A percentile compares a stretch with the other conserved stretches of the same genome.
Conservation (phyloP, 495 filamentous ascomycete species). For the Hypoxylon lenormandii region DNA sequence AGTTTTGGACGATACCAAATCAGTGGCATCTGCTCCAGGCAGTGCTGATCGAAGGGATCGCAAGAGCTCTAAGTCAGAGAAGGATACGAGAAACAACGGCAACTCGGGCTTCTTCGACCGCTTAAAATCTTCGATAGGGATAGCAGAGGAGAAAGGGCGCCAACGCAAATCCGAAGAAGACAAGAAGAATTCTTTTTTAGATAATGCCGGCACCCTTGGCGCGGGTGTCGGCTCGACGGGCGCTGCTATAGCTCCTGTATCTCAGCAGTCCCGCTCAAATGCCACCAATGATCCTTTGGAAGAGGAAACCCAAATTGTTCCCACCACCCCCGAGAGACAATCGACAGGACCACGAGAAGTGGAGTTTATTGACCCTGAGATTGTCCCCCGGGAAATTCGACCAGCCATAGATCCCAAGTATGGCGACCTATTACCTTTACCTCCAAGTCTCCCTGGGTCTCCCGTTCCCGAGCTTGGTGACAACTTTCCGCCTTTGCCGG, state of each 20-base stretch:
- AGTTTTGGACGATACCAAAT: constrained; percentile 56
- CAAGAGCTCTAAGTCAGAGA: constrained; percentile 48
- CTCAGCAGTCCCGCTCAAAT: constrained; percentile 57
- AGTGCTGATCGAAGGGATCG: constrained; percentile 38
- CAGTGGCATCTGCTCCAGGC: constrained; percentile 54
- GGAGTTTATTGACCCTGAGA: constrained; percentile 63
- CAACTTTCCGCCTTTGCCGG: constrained; percentile 61
- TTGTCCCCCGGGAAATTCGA: constrained; percentile 62
- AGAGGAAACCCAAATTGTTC: constrained; percentile 32
- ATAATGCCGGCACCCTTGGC: constrained; percentile 71
- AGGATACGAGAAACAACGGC: constrained; percentile 48
- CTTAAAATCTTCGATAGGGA: constrained; percentile 51
- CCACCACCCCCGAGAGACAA: constrained; percentile 31
- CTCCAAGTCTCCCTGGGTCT: constrained; percentile 63
- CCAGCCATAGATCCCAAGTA: constrained; percentile 69
- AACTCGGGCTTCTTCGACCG: constrained; percentile 54
- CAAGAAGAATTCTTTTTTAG: constrained; percentile 70
- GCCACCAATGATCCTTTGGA: constrained; percentile 56
- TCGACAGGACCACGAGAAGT: constrained; percentile 49
- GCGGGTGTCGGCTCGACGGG: constrained; percentile 69
- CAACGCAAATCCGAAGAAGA: constrained; percentile 47
- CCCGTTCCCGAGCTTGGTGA: constrained; percentile 53
- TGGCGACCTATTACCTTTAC: constrained; percentile 67
- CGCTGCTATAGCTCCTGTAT: constrained; percentile 58
- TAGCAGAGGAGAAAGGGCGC: constrained; percentile 44